phyloP scores from a whole-genome alignment of 1,284 basidiomycete species.

The Exobasidium cylindrosporum region DNA sequence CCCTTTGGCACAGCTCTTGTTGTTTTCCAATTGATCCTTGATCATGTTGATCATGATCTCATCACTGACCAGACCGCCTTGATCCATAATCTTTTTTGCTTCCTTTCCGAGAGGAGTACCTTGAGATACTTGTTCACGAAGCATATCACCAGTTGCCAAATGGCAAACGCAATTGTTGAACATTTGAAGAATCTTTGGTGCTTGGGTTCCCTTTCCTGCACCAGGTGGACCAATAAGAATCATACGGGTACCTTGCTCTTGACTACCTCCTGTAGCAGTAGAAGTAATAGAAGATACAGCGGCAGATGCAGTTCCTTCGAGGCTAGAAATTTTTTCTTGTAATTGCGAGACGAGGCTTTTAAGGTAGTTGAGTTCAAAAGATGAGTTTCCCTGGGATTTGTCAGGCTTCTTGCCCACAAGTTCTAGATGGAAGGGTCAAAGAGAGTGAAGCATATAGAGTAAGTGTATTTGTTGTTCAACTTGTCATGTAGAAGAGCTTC shows the following conservation, averaged over 20 bases:
- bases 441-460: background rate
- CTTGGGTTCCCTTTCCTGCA: conserved; percentile 98
- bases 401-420: conserved; percentile 9
- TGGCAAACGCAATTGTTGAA: conserved; percentile 85
- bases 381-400: conserved; percentile 7
- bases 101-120: conserved; percentile 84
- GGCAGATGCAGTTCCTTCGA: conserved; percentile 29
- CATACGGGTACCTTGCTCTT: conserved; percentile 61
- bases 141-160: conserved; percentile 96
- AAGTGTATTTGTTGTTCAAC: too few species aligned
- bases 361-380: conserved; percentile 46
- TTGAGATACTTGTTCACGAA: conserved; percentile 84
- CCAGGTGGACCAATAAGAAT: conserved; percentile 95
- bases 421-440: background rate
- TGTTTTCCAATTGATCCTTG: conserved; percentile 89
- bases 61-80: conserved; percentile 84
- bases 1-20: conserved; percentile 90
- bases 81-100: conserved; percentile 97
- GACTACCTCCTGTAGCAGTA: conserved; percentile 6
- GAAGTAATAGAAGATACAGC: background rate
- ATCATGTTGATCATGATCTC: conserved; percentile 99
- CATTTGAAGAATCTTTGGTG: conserved; percentile 83
- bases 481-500: too few species aligned
- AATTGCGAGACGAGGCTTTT: conserved; percentile 51
- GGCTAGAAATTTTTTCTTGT: conserved; percentile 44